These are phyloP conservation scores for Fremontodendron californicum DNA, from an alignment of 345 rosid genomes.

Conservation along the genomic window DNA sequence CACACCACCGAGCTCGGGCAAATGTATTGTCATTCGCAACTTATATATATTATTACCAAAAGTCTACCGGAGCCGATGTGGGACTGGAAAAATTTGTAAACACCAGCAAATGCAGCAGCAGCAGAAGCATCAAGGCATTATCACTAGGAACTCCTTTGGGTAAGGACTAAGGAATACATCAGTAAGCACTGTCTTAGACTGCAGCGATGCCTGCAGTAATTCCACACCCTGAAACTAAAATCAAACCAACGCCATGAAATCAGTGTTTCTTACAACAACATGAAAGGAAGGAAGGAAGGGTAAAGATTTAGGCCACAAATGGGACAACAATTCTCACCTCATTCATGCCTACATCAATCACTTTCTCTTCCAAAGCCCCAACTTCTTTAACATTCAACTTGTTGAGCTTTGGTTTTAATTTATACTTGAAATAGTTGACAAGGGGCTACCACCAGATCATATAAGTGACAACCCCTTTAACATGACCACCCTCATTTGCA, in stretches of 20 bases:
- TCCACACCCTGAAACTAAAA: neutral
- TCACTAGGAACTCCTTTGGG: neutral
- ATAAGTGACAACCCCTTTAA: constrained; percentile 27
- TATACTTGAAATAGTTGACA: constrained; percentile 23
- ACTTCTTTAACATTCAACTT: constrained; percentile 20
- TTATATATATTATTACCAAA: too few relatives aligned
- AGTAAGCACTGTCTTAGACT: neutral
- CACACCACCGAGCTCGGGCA: too few relatives aligned
- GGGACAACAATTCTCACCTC: too few relatives aligned
- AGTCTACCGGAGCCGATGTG: too few relatives aligned
- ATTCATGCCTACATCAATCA: neutral
- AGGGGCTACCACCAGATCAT: constrained; percentile 24
- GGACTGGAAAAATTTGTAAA: too few relatives aligned
- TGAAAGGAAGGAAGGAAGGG: too few relatives aligned
- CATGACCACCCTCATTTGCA: constrained; percentile 21
- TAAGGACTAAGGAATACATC: constrained; percentile 1
- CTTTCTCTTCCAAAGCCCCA: constrained; percentile 5
- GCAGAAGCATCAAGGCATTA: neutral
- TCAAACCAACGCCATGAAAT: neutral
- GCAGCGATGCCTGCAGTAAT: neutral
- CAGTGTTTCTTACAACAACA: too few relatives aligned
- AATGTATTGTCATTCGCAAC: too few relatives aligned
- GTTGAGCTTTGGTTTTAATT: constrained; percentile 11
- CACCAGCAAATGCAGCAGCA: neutral
- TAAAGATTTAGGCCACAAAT: too few relatives aligned